A percentile compares a stretch with the other conserved stretches of the same genome.
Conservation (phyloP, 257 asterid species). For the Nicotiana noctiflora region DNA sequence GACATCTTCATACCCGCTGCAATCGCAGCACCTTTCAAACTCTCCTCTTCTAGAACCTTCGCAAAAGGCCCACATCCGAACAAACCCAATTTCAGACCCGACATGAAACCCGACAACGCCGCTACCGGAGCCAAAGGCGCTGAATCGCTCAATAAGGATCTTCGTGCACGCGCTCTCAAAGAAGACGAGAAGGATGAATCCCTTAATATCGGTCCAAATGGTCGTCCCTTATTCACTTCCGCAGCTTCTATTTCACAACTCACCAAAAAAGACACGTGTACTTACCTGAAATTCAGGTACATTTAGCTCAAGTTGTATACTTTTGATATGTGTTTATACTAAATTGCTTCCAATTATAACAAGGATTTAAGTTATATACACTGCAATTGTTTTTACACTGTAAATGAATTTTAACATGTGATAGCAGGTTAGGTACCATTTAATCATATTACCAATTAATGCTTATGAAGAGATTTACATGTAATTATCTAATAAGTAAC, state of each 20-base stretch:
- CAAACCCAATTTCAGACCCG: constrained; percentile 29
- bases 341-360: no score
- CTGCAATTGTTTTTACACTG: no score
- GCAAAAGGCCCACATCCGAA: constrained; percentile 36
- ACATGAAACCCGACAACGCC: constrained; percentile 31
- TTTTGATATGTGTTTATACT: background rate
- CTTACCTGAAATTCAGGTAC: constrained; percentile 73
- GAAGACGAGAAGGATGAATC: constrained; percentile 63
- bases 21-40: constrained; percentile 22
- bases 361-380: no score
- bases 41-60: constrained; percentile 32
- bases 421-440: no score
- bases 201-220: constrained; percentile 75
- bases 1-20: constrained; percentile 15
- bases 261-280: constrained; percentile 40
- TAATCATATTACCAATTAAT: no score
- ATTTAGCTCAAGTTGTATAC: background rate
- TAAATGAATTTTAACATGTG: no score
- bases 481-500: no score
- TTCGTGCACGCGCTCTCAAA: constrained; percentile 42
- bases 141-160: constrained; percentile 32
- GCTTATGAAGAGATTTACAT: no score
- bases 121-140: constrained; percentile 23
- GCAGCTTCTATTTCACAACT: constrained; percentile 50
- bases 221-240: constrained; percentile 68